Base-by-base conservation (phyloP, 176 grass and related monocot genomes). In the Ensete ventricosum region DNA sequence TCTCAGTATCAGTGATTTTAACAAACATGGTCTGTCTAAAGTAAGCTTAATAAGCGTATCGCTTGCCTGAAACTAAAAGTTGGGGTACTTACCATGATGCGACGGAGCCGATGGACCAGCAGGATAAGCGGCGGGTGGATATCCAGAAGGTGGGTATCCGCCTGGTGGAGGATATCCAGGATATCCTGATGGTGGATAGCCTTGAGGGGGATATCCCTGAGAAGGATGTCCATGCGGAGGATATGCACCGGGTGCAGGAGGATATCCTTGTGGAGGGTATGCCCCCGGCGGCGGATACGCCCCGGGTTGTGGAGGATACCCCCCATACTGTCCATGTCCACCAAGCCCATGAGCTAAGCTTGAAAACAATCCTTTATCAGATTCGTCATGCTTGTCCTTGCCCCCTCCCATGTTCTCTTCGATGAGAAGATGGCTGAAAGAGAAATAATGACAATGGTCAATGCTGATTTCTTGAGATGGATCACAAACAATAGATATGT, bases 361-460 rank as follows among this genome's bases (percentile, higher is more conserved):
- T 66, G 75, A 77, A 53, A 81, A 79, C 13, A 77, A 60, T 14
- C 86, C 89, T 58, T 84, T 86, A 24, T 92, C 81, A 25, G 73
- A 84, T 60, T 58, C 53, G 69, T 78, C 71, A 75, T 58, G 48
- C 20, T 79, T 86, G 62, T 92, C 81, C 51, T 90, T 97, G 48
- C 84, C 88, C 8, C 81, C 85, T 50, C 84, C 90, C 94, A 93
- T 97, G 10, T 1, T 10, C 26, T 20, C 52, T 48, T 53, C 14
- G 1, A 50, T 62, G 25, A 6, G 25, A 6, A 51, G 16, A 59
- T 11, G 0, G 34, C 34, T 0, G 11, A 13, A 23, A 14, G 2
- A 63, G n/a, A 59, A 19, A 14, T 19, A n/a, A n/a, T 59, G 55
- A 17, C 55, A n/a, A 19, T 20, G 34, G 34, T 43, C 5, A 43